These are phyloP conservation scores for Colletotrichum tabaci DNA, from an alignment of 2,329 filamentous ascomycete genomes.

Conservation along the genomic window DNA sequence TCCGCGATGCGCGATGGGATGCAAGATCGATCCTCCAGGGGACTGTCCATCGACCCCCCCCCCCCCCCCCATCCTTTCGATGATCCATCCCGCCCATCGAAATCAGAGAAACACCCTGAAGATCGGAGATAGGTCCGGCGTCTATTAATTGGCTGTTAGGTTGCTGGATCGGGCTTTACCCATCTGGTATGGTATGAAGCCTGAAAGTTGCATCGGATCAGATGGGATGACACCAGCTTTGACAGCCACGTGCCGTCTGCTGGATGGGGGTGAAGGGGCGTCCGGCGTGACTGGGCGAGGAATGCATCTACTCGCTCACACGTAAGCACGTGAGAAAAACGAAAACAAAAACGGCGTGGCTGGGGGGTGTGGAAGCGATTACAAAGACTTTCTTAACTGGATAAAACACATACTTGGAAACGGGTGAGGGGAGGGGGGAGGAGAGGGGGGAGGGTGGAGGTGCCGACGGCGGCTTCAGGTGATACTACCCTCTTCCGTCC, in stretches of 20 bases:
- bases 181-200: constrained; percentile 1
- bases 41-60: not conserved
- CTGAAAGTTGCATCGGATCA: not conserved
- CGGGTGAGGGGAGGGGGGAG: not conserved
- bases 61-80: not conserved
- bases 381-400: not conserved
- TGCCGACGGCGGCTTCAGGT: not conserved
- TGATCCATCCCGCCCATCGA: not conserved
- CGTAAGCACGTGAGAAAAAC: not conserved
- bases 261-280: not conserved
- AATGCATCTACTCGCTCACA: not conserved
- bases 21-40: constrained; percentile 13
- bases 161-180: not conserved
- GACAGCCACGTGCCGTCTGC: constrained; percentile 5
- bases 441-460: not conserved
- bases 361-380: not conserved
- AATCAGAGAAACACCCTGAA: constrained; percentile 1
- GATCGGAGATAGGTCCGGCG: constrained; percentile 15
- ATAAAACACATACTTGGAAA: not conserved
- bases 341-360: not conserved
- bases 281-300: not conserved
- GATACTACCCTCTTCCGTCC: constrained; percentile 1
- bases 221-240: constrained; percentile 3
- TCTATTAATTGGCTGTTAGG: constrained; percentile 1
- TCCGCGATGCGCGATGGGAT: not conserved